Base-by-base conservation (phyloP, 345 rosid species). In the Gossypium anomalum region DNA sequence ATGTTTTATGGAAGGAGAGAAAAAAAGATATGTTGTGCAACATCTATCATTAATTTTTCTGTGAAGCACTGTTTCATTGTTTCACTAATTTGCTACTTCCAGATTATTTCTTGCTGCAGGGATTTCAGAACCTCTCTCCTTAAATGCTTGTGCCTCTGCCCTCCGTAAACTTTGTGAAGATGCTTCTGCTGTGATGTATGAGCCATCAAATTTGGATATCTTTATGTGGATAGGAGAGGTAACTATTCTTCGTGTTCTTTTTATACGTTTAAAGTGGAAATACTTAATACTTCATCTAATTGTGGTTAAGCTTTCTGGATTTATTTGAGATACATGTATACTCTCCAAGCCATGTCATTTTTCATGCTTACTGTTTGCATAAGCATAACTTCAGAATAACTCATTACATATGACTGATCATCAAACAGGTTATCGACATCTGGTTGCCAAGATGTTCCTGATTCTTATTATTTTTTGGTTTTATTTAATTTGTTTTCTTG, bases 101-200 rank as follows among this genome's bases (percentile, higher is more conserved):
- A 94, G 98, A 80, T 90, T 92, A 80, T 94, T 94, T 87, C 94
- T 92, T 69, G 98, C 95, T 44, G 86, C 95, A 73, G 98, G 98
- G 72, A 88, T 94, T 72, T 86, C 96, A 61, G 86, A 88, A 80
- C 89, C 92, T 67, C 85, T 83, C 62, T 88, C 88, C 71, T 89
- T 92, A 58, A 87, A 81, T 85, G 88, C 98, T 81, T 94, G 97
- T 82, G 97, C 93, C 52, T 83, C 86, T 67, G 90, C 97, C 64
- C 84, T 94, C 78, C 97, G 90, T 75, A 94, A 89, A 89, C 76
- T 92, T 76, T 94, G 97, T 67, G 98, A 94, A 85, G 97, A 92
- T 85, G 86, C 89, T 78, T 82, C 92, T 75, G 77, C 86, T 48
- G 80, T 86, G 63, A 84, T 88, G 76, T 89, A 76, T 83, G 95